Base-by-base conservation (phyloP, 2,329 filamentous ascomycete genomes). In the Arthroderma uncinatum region DNA sequence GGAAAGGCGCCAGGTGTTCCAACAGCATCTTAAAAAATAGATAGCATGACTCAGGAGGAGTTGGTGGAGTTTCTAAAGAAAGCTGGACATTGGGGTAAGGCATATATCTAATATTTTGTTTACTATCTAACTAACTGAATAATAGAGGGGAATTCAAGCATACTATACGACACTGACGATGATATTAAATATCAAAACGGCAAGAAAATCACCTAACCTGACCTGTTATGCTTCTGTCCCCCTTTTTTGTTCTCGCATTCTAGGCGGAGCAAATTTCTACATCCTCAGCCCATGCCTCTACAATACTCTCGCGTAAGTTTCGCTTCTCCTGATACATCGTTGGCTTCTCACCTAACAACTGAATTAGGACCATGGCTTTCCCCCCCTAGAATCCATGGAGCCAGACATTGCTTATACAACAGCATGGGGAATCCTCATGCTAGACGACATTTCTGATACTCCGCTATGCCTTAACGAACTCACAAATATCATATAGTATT, bases 101-200 rank as follows among this genome's bases (percentile, higher is more conserved):
- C 23, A 50, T 50, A 25, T 50, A 50, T 30, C 23, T 50, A 48
- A 44, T 23, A 44, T 44, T 50, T 2, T 50, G 28, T 50, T 50
- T 50, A 50, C 33, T 12, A 33, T 33, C 44, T 33, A 50, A 33
- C 40, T 25, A 44, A 44, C 40, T 28, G 28, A 14, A 48, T 48
- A n/a, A 50, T 44, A 50, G 44, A 30, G 2, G 25, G 44, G 44
- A 7, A 33, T 16, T 9, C 8, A 25, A 19, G 2, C 28, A 50
- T 33, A 50, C 44, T n/a, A 50, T 50, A 50, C 44, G 87, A 94
- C 61, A 82, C 89, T 59, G 82, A 85, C 0, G 89, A 92, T 64
- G 83, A 80, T 12, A 42, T 37, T 39, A 40, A 25, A 8, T 44
- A 58, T 23, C 34, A 57, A 30, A 57, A 50, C 23, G 54, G 53